Conservation (phyloP, 2,329 filamentous ascomycete genomes). For the Neofusicoccum sp. region DNA sequence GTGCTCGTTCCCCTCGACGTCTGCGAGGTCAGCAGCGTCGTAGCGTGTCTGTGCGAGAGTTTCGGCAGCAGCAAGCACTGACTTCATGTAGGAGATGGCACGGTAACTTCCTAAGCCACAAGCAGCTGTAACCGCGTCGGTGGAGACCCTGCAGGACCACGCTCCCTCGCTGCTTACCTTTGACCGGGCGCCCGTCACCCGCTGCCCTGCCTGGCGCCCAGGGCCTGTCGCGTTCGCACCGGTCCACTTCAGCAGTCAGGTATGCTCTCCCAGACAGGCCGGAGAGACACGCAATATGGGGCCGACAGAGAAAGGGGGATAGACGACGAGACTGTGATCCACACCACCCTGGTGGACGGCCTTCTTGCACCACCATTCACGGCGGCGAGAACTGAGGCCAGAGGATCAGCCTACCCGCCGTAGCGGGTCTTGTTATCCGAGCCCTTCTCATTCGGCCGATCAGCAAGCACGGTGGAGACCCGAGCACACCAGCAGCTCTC, state of each 20-base stretch:
- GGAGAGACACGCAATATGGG: not conserved
- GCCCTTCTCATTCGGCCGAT: constrained; percentile 6
- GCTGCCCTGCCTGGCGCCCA: not conserved
- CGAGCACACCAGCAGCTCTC: constrained; percentile 4
- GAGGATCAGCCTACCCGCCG: constrained; percentile 6
- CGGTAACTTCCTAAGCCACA: not conserved
- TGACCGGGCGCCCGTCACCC: not conserved
- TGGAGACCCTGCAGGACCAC: not conserved
- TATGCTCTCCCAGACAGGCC: not conserved
- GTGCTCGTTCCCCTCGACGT: not conserved
- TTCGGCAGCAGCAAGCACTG: constrained; percentile 8
- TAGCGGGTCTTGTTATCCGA: constrained; percentile 11
- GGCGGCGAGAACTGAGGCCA: not conserved
- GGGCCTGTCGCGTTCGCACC: not conserved
- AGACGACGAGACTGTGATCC: not conserved
- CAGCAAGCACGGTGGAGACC: constrained; percentile 7
- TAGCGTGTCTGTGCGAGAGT: not conserved
- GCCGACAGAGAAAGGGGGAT: not conserved
- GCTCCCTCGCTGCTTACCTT: not conserved
- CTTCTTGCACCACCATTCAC: not conserved
- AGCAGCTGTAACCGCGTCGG: not conserved
- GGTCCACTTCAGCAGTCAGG: not conserved
- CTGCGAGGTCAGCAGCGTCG: not conserved
- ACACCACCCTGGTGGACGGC: not conserved
- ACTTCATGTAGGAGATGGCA: constrained; percentile 2